A percentile compares a stretch with the other conserved stretches of the same genome.
Conservation (phyloP, 106 monocot species). For the Platanthera zijinensis region DNA sequence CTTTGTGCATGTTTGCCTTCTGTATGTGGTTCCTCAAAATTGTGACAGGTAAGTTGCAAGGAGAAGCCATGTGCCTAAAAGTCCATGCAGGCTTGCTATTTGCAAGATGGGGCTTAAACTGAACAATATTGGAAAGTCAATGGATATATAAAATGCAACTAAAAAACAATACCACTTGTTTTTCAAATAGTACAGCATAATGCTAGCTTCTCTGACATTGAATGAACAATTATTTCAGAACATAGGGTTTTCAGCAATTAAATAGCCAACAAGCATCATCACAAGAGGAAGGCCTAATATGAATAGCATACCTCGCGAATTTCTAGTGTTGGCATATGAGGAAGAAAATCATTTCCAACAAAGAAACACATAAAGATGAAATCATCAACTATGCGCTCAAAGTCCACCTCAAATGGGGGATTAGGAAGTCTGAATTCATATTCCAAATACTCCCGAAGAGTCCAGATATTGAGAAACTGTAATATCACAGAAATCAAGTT, state of each 20-base stretch:
- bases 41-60: too few species aligned
- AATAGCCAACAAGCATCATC: neutral
- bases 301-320: slow-evolving; percentile 73
- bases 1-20: too few species aligned
- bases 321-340: slow-evolving; percentile 96
- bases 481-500: neutral
- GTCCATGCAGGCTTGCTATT: neutral
- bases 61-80: neutral
- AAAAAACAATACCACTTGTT: neutral
- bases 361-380: slow-evolving; percentile 96
- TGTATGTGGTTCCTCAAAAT: too few species aligned
- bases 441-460: slow-evolving; percentile 83
- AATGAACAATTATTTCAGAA: slow-evolving; percentile 1
- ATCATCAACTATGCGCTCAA: slow-evolving; percentile 95
- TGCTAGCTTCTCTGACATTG: neutral
- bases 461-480: slow-evolving; percentile 99
- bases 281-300: neutral
- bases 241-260: neutral
- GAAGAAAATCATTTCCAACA: slow-evolving; percentile 99
- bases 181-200: neutral
- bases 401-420: slow-evolving; percentile 70
- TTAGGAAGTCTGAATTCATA: slow-evolving; percentile 87
- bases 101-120: neutral
- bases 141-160: neutral
- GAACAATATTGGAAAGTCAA: neutral